Conservation (phyloP, 257 asterid genomes). For the Leonotis leonurus region DNA sequence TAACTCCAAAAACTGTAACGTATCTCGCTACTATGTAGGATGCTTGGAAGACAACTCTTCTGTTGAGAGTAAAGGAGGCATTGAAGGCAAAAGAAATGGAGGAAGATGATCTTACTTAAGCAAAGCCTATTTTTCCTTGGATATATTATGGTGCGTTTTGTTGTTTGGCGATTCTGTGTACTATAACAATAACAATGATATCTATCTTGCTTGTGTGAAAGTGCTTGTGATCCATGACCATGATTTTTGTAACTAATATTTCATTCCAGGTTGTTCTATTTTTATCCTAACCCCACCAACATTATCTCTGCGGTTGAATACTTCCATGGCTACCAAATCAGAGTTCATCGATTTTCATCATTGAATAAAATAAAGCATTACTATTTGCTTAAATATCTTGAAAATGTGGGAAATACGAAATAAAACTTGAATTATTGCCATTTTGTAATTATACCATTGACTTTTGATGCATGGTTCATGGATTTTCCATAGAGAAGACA, state of each 20-base stretch:
- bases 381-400: no score
- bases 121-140: not conserved
- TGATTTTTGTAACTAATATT: slow-evolving; percentile 14
- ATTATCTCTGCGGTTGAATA: not conserved
- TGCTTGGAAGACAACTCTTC: slow-evolving; percentile 59
- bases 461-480: no score
- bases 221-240: slow-evolving; percentile 3
- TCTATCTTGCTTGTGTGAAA: slow-evolving; percentile 24
- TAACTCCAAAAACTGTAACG: slow-evolving; percentile 2
- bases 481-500: no score
- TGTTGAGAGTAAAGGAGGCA: slow-evolving; percentile 59
- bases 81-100: slow-evolving; percentile 63
- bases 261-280: not conserved
- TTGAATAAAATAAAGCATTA: no score
- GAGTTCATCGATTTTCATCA: not conserved
- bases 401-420: no score
- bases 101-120: slow-evolving; percentile 73
- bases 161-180: slow-evolving; percentile 10
- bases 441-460: no score
- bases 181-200: not conserved
- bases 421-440: no score
- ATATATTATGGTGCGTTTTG: slow-evolving; percentile 9
- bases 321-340: not conserved
- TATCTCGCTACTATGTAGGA: slow-evolving; percentile 20
- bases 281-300: not conserved